A percentile compares a stretch with the other conserved stretches of the same genome.
Evolutionary conservation across 2,329 filamentous ascomycete genomes (phyloP).

Genomic region (Beauveria varroae): DNA sequence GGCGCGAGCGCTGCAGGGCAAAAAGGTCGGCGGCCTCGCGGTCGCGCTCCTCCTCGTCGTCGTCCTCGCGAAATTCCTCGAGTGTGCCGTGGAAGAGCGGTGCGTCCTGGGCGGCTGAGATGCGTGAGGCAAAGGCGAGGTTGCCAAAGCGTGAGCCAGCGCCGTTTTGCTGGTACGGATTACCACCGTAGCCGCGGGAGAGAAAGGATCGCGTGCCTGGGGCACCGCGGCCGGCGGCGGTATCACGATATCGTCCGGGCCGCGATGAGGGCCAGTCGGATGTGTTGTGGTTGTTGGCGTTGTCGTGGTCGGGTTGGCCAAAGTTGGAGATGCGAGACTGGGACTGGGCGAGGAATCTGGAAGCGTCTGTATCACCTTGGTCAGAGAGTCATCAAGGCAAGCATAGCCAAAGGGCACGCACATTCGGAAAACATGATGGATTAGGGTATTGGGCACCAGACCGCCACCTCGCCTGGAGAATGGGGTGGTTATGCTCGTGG

Average conservation of each 20-base stretch:
- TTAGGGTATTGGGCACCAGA: neutral
- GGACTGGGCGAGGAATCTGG: constrained; percentile 91
- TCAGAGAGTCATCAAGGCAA: constrained; percentile 14
- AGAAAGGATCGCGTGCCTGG: constrained; percentile 35
- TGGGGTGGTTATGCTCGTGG: neutral
- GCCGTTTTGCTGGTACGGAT: constrained; percentile 76
- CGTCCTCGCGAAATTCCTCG: constrained; percentile 86
- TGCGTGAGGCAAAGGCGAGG: constrained; percentile 67
- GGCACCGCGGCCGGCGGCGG: constrained; percentile 21
- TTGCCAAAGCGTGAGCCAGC: constrained; percentile 65
- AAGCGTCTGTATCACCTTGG: constrained; percentile 63
- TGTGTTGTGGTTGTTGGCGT: constrained; percentile 17
- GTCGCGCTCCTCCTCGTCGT: constrained; percentile 85
- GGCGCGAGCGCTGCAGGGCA: constrained; percentile 80
- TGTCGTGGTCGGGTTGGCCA: constrained; percentile 47
- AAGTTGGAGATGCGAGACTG: constrained; percentile 80
- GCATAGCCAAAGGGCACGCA: constrained; percentile 39
- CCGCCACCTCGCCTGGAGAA: constrained; percentile 7
- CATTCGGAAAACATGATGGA: constrained; percentile 63
- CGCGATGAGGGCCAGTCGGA: constrained; percentile 28
- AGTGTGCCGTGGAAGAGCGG: constrained; percentile 91
- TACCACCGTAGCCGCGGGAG: constrained; percentile 46
- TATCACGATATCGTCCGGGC: constrained; percentile 22
- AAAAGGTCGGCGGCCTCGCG: constrained; percentile 91
- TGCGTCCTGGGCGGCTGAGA: constrained; percentile 65